Evolutionary conservation across 2,329 filamentous ascomycete species (phyloP), one percentile per base, ranked within the genome.

Genomic region (Graphilbum ipis-grandicollis): DNA sequence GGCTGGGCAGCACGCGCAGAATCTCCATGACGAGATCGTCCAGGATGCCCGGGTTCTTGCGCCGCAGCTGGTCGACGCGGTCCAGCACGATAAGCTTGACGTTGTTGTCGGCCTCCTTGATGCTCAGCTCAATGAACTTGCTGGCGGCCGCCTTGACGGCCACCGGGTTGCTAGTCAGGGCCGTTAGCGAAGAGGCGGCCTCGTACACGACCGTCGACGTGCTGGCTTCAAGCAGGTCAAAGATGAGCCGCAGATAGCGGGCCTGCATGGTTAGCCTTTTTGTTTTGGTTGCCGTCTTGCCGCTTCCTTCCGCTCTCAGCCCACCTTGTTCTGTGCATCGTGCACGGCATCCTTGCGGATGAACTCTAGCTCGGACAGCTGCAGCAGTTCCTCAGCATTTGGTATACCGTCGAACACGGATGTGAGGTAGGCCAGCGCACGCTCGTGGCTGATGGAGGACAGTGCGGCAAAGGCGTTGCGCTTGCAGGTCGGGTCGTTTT

Each of bases 21-120:
- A 96, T 86, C 56, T 98, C 90, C 90, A 98, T 96, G 5, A 82
- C 84, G 34, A 96, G 60, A 50, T 98, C 90, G 52, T 96, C 86
- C 40, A 98, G 60, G 17, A 96, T 75, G 36, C 79, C 79, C 47
- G 80, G 75, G 49, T 85, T 83, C 50, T 76, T 76, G 48, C 73
- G 68, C 44, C 79, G 66, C 42, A 86, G 57, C 46, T 80, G 71
- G 49, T 85, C 46, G 28, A 98, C 90, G 33, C 88, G 79, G 52
- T 96, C 90, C 31, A 98, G 68, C 17, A 98, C 90, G 48, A 98
- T 98, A 33, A 98, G 75, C 63, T 98, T 98, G 45, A 98, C 90
- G 53, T 98, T 98, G 65, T 98, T 98, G 56, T 98, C 90, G 1
- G 90, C 79, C 59, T 96, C 90, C 60, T 93, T 93, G 55, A 98